Evolutionary conservation across 768 basidiomycete species (phyloP).

Genomic region (Mycena chlorophos): DNA sequence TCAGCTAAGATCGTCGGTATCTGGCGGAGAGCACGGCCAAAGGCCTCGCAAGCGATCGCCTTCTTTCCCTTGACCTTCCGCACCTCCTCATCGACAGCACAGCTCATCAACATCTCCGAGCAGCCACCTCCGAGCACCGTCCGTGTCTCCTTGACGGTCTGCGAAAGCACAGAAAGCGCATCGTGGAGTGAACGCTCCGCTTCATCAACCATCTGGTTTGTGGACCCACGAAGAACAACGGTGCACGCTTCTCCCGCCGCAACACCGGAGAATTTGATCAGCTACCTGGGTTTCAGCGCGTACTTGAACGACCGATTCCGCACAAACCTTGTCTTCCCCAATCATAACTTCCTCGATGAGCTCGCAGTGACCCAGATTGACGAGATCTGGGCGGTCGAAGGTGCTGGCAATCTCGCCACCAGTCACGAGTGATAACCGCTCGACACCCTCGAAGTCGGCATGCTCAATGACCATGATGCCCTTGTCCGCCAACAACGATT

Average conservation of each 20-base stretch:
- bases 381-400: conserved; percentile 89
- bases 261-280: conserved; percentile 99
- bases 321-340: conserved; percentile 91
- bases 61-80: conserved; percentile 89
- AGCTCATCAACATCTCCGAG: conserved; percentile 97
- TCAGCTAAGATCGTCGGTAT: conserved; percentile 97
- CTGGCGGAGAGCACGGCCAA: conserved; percentile 83
- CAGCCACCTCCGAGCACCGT: conserved; percentile 95
- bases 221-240: conserved; percentile 95
- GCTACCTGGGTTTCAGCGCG: conserved; percentile 42
- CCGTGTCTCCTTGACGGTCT: conserved; percentile 96
- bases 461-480: conserved; percentile 98
- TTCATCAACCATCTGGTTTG: conserved; percentile 98
- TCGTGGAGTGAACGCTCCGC: conserved; percentile 97
- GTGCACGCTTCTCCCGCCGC: conserved; percentile 98
- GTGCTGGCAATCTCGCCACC: conserved; percentile 97
- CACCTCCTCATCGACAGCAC: conserved; percentile 87
- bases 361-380: conserved; percentile 91
- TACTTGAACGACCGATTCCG: neutral
- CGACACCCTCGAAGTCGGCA: conserved; percentile 98
- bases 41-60: conserved; percentile 92
- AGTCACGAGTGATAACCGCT: conserved; percentile 91
- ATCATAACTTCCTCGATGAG: conserved; percentile 99
- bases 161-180: conserved; percentile 94
- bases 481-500: conserved; percentile 89